These are phyloP conservation scores for Phytophthora gonapodyides DNA, from an alignment of 352 stramenopile genomes.

Conservation along the genomic window DNA sequence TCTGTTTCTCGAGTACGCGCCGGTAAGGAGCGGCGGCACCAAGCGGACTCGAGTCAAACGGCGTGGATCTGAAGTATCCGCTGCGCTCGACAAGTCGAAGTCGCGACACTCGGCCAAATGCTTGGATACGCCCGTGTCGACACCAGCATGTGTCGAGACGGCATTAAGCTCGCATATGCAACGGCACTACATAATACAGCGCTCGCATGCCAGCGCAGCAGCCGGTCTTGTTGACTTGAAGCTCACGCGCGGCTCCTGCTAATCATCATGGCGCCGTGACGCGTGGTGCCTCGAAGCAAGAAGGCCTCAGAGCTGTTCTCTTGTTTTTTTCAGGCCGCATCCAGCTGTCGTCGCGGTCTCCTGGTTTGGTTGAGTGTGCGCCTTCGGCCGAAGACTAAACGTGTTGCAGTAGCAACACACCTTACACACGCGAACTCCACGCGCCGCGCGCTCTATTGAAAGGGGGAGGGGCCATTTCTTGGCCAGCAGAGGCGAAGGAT, in stretches of 20 bases:
- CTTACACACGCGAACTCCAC: background rate
- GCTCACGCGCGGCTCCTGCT: background rate
- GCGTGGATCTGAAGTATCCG: constrained; percentile 27
- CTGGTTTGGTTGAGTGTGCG: constrained; percentile 23
- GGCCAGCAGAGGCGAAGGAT: constrained; percentile 23
- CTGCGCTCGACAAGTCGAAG: constrained; percentile 30
- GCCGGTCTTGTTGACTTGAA: too few species aligned
- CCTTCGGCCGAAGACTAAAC: background rate
- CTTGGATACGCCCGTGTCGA: constrained; percentile 21
- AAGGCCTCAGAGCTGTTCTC: constrained; percentile 6
- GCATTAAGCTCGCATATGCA: background rate
- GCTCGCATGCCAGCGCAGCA: constrained; percentile 1
- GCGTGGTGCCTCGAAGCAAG: constrained; percentile 3
- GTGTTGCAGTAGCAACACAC: constrained; percentile 21
- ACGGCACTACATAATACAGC: constrained; percentile 4
- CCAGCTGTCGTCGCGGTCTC: constrained; percentile 19
- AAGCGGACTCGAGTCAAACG: constrained; percentile 11
- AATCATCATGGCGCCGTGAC: constrained; percentile 13
- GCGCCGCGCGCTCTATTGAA: constrained; percentile 21
- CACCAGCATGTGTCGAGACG: constrained; percentile 21
- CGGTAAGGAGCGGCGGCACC: constrained; percentile 7
- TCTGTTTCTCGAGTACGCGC: constrained; percentile 27
- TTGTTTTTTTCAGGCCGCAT: constrained; percentile 11
- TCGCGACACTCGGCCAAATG: constrained; percentile 27
- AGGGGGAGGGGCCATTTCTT: constrained; percentile 23